Base-by-base conservation (phyloP, 352 stramenopile genomes). In the Pythium utonaiense region DNA sequence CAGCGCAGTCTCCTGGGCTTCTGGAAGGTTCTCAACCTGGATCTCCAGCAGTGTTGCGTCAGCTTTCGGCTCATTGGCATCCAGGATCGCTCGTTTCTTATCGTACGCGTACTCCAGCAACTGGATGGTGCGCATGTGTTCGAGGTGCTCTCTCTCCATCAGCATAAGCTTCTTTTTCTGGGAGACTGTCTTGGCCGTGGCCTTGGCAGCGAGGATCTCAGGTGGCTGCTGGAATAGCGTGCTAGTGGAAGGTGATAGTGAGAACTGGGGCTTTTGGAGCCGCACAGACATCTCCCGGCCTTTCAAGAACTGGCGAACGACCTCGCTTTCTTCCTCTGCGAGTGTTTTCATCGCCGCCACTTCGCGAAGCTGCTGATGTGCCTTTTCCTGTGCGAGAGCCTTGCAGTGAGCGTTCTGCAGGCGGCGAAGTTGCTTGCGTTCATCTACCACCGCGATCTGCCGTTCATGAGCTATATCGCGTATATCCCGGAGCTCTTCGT, bases 71-170 rank as follows among this genome's bases (percentile, higher is more conserved):
- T 79, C 73, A 34, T 64, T 47, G 8, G 76, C 67, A 40, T 86
- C 71, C 41, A 75, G 54, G 33, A 86, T 48, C 22, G 83, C 80
- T 3, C 66, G 68, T 34, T 78, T 73, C 34, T 79, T 81, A 55
- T 91, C 80, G 54, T 86, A 88, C 22, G 69, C 79, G 48, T 88
- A 93, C 57, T 91, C 80, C 6, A 88, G 58, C 13, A 91, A 58
- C 61, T 93, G 81, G 42, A 91, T 60, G 52, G 74, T 89, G 22
- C 77, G 78, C 68, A 88, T 82, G 53, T 90, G 81, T 16, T 87
- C 73, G 6, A 78, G 41, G 54, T 89, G 76, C 25, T 90, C 75
- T 17, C 74, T 72, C 61, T 93, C 79, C 42, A 84, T 69, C 21
- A 59, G 57, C 24, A 61, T 61, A 31, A 90, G 69, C 17, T 66